phyloP scores from a whole-genome alignment of 805 yeast species.

The Maudiozyma pseudohumilis region DNA sequence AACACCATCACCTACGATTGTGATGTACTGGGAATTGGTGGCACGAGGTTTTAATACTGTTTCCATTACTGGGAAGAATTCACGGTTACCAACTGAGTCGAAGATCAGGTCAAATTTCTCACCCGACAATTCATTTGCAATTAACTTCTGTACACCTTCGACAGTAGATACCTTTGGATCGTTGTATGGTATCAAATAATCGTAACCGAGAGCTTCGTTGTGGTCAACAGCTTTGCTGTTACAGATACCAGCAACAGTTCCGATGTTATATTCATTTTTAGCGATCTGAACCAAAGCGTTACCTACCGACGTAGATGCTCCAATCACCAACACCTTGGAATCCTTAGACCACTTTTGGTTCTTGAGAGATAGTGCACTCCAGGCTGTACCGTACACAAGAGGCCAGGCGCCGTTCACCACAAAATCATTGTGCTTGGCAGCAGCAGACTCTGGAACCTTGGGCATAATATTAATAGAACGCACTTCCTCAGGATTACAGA shows the following conservation, averaged over 20 bases:
- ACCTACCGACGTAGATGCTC: constrained; percentile 70
- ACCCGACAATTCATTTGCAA: constrained; percentile 22
- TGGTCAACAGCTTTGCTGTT: constrained; percentile 38
- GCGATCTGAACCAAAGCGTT: constrained; percentile 46
- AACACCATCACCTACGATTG: constrained; percentile 49
- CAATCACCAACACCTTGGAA: constrained; percentile 51
- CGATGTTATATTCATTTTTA: constrained; percentile 37
- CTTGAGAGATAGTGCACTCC: constrained; percentile 26
- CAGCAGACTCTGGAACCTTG: constrained; percentile 18
- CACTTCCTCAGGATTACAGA: constrained; percentile 28
- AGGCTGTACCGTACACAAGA: constrained; percentile 56
- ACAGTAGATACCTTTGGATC: constrained; percentile 28
- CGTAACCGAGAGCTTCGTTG: constrained; percentile 47
- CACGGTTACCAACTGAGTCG: constrained; percentile 56
- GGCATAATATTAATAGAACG: constrained; percentile 23
- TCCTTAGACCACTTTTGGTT: constrained; percentile 30
- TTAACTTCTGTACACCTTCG: constrained; percentile 28
- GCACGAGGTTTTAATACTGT: constrained; percentile 37
- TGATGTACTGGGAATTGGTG: constrained; percentile 40
- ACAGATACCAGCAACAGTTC: constrained; percentile 47
- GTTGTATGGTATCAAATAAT: constrained; percentile 47
- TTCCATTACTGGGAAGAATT: constrained; percentile 36
- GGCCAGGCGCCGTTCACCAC: constrained; percentile 44
- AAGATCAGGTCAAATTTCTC: constrained; percentile 50
- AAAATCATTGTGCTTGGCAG: constrained; percentile 29